Percentiles rank a stretch among this genome's conserved stretches.
phyloP scores from a whole-genome alignment of 2,329 filamentous ascomycete genomes.

The Exophiala oligosperma region DNA sequence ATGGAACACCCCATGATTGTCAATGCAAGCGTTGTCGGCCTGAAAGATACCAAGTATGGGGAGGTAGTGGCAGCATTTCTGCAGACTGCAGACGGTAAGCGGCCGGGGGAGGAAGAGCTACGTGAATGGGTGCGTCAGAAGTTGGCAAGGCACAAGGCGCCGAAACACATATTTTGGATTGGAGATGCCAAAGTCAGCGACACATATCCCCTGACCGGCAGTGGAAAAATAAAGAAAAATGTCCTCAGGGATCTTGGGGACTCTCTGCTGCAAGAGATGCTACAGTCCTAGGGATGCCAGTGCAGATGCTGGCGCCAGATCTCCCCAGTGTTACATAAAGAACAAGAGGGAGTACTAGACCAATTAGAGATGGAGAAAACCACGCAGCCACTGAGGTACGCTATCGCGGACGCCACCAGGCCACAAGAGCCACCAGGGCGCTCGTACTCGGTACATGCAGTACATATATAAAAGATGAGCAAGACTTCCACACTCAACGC shows the following conservation, averaged over 20 bases:
- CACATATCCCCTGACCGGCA: constrained; percentile 65
- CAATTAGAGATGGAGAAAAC: too few species aligned
- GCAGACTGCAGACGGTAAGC: background rate
- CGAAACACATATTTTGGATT: constrained; percentile 73
- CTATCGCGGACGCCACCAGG: too few species aligned
- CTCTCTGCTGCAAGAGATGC: too few species aligned
- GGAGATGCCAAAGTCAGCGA: constrained; percentile 59
- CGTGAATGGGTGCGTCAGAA: background rate
- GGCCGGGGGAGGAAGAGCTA: background rate
- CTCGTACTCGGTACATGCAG: too few species aligned
- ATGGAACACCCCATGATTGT: constrained; percentile 65
- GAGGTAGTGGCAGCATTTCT: constrained; percentile 70
- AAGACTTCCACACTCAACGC: too few species aligned
- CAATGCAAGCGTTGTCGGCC: constrained; percentile 66
- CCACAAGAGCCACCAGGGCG: too few species aligned
- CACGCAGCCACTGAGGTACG: too few species aligned
- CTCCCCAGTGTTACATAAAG: too few species aligned
- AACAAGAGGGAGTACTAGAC: too few species aligned
- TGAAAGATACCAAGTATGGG: constrained; percentile 68
- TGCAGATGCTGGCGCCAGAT: too few species aligned
- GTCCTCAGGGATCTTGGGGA: constrained; percentile 2
- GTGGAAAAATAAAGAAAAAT: constrained; percentile 53
- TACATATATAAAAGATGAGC: too few species aligned
- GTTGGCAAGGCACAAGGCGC: constrained; percentile 59
- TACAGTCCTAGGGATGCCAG: too few species aligned